Evolutionary conservation across 2,329 filamentous ascomycete genomes (phyloP).

Genomic region (Sporothrix phasma): DNA sequence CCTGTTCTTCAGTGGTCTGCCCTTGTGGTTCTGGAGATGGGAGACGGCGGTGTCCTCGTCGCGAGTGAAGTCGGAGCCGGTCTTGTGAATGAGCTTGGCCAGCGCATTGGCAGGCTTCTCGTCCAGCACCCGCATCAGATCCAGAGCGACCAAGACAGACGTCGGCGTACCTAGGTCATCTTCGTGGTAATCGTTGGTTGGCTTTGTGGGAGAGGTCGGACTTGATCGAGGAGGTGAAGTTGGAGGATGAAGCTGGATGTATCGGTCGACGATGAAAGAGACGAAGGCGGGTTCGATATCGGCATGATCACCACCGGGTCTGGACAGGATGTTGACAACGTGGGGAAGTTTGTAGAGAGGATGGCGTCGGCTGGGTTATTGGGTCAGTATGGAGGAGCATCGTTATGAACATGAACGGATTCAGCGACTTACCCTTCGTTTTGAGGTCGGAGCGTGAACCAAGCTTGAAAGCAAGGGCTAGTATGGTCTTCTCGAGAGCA

Average conservation of each 20-base stretch:
- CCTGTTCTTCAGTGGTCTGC: slow-evolving; percentile 67
- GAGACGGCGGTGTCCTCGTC: slow-evolving; percentile 57
- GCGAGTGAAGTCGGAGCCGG: slow-evolving; percentile 63
- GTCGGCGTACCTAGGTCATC: slow-evolving; percentile 56
- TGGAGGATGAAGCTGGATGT: slow-evolving; percentile 77
- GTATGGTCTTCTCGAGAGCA: slow-evolving; percentile 73
- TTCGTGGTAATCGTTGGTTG: slow-evolving; percentile 56
- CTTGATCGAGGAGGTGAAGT: slow-evolving; percentile 67
- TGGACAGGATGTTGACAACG: slow-evolving; percentile 65
- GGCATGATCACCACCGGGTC: slow-evolving; percentile 52
- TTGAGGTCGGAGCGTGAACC: slow-evolving; percentile 73
- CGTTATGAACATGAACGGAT: not conserved
- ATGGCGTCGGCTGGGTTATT: slow-evolving; percentile 94
- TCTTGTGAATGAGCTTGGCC: slow-evolving; percentile 60
- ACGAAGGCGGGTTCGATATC: slow-evolving; percentile 62
- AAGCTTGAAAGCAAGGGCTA: slow-evolving; percentile 81
- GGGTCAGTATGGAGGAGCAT: not conserved
- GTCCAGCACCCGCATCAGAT: slow-evolving; percentile 56
- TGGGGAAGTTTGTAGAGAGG: slow-evolving; percentile 65
- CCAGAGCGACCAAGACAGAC: slow-evolving; percentile 59
- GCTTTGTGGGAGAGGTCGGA: slow-evolving; percentile 59
- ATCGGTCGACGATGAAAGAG: slow-evolving; percentile 71
- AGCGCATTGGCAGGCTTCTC: slow-evolving; percentile 48
- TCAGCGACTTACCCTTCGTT: slow-evolving; percentile 73
- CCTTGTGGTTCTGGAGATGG: slow-evolving; percentile 44